Conservation (phyloP, 2,329 filamentous ascomycete genomes). For the Ophiosphaerella narmari region DNA sequence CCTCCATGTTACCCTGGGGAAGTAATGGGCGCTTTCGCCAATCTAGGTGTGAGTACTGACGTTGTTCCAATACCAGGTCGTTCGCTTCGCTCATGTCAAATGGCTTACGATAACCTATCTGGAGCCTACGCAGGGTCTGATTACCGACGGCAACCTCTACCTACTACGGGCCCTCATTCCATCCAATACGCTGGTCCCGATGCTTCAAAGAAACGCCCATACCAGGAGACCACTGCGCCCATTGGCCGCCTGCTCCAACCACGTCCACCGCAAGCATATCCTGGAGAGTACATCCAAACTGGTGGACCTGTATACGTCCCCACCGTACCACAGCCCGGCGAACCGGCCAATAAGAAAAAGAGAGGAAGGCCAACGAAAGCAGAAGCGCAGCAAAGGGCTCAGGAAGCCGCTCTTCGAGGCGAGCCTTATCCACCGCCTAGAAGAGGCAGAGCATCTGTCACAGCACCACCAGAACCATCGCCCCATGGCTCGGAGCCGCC, state of each 20-base stretch:
- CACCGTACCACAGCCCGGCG: constrained; percentile 33
- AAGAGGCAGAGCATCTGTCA: constrained; percentile 38
- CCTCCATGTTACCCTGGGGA: background rate
- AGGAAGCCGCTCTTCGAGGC: constrained; percentile 46
- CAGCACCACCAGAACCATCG: constrained; percentile 29
- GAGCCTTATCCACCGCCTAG: constrained; percentile 47
- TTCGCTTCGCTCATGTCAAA: constrained; percentile 44
- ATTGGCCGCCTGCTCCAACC: constrained; percentile 53
- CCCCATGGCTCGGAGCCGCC: constrained; percentile 28
- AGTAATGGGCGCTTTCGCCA: no score
- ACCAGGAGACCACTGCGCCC: constrained; percentile 35
- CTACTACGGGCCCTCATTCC: constrained; percentile 21
- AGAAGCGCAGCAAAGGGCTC: constrained; percentile 51
- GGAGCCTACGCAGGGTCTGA: constrained; percentile 29
- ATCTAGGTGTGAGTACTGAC: constrained; percentile 9
- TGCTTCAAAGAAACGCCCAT: constrained; percentile 42
- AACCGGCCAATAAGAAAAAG: constrained; percentile 52
- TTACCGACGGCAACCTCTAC: constrained; percentile 36
- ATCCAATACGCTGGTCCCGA: constrained; percentile 41
- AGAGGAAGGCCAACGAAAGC: constrained; percentile 55
- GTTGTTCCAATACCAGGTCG: constrained; percentile 31
- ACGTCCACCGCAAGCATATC: constrained; percentile 46
- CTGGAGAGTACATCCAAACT: constrained; percentile 33
- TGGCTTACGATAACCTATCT: constrained; percentile 39
- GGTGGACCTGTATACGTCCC: constrained; percentile 36